A percentile compares a stretch with the other conserved stretches of the same genome.
These are phyloP conservation scores for Articulospora tetracladia DNA, from an alignment of 495 filamentous ascomycete genomes.

Conservation along the genomic window DNA sequence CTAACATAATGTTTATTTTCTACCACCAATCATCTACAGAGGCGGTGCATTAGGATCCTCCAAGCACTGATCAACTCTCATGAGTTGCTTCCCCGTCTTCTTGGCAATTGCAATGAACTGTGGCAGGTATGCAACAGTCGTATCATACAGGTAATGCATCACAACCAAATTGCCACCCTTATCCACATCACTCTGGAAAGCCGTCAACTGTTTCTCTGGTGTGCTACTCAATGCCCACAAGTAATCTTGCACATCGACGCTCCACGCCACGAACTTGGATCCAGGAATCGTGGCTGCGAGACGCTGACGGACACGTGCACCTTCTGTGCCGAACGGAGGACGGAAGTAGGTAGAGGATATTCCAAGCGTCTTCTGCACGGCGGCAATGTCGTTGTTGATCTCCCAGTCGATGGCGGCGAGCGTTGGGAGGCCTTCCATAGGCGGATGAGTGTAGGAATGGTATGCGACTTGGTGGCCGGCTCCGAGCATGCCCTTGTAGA, in stretches of 20 bases:
- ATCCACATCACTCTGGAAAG: slow-evolving; percentile 64
- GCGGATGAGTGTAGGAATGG: slow-evolving; percentile 72
- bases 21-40: slow-evolving; percentile 27
- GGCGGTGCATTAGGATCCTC: slow-evolving; percentile 65
- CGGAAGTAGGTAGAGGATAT: slow-evolving; percentile 60
- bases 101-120: slow-evolving; percentile 70
- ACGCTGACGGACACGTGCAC: slow-evolving; percentile 64
- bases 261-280: slow-evolving; percentile 55
- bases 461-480: slow-evolving; percentile 72
- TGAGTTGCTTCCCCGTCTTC: slow-evolving; percentile 59
- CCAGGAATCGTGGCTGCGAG: slow-evolving; percentile 50
- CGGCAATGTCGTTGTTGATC: slow-evolving; percentile 56
- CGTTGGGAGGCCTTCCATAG: slow-evolving; percentile 62
- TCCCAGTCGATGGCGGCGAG: slow-evolving; percentile 66
- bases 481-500: slow-evolving; percentile 61
- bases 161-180: slow-evolving; percentile 71
- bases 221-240: slow-evolving; percentile 60
- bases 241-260: slow-evolving; percentile 78
- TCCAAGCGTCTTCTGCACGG: slow-evolving; percentile 48
- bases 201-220: slow-evolving; percentile 71
- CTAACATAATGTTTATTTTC: no score
- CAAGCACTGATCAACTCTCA: slow-evolving; percentile 79
- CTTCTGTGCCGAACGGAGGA: slow-evolving; percentile 72
- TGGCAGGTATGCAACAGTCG: slow-evolving; percentile 62
- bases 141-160: slow-evolving; percentile 70